phyloP scores from a whole-genome alignment of 2,329 filamentous ascomycete species.

The Colletotrichum tofieldiae region DNA sequence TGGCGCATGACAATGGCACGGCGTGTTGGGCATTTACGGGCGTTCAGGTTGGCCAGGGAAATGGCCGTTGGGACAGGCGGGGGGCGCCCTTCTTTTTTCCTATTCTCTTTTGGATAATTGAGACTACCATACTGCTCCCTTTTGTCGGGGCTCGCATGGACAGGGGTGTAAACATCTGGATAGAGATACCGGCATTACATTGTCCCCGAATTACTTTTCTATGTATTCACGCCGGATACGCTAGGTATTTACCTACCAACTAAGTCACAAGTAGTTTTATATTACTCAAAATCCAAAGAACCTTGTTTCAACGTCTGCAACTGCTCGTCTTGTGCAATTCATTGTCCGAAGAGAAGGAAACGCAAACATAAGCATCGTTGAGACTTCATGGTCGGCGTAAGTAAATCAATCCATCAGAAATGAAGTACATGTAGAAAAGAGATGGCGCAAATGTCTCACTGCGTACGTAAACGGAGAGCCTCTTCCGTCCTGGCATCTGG shows the following conservation, averaged over 20 bases:
- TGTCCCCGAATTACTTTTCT: constrained; percentile 11
- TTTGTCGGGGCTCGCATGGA: constrained; percentile 35
- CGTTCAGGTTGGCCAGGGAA: constrained; percentile 35
- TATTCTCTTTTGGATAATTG: not conserved
- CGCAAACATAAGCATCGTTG: not conserved
- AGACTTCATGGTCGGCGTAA: not conserved
- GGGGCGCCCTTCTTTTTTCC: not conserved
- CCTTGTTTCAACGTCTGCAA: not conserved
- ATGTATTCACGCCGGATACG: constrained; percentile 2
- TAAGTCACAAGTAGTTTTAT: not conserved
- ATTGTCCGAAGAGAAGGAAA: not conserved
- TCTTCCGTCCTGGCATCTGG: not conserved
- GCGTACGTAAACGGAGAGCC: not conserved
- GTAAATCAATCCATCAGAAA: not conserved
- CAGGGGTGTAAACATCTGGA: constrained; percentile 25
- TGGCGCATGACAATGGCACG: constrained; percentile 32
- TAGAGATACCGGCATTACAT: constrained; percentile 30
- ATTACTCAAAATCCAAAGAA: not conserved
- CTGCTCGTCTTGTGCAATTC: not conserved
- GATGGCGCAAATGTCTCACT: no score
- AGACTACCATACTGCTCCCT: not conserved
- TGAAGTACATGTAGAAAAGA: no score
- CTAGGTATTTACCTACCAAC: not conserved
- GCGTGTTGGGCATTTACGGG: constrained; percentile 42
- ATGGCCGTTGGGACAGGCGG: constrained; percentile 20